A percentile compares a stretch with the other conserved stretches of the same genome.
These are phyloP conservation scores for Saccharomyces hybrid DNA, from an alignment of 1,139 yeast genomes.

Conservation along the genomic window DNA sequence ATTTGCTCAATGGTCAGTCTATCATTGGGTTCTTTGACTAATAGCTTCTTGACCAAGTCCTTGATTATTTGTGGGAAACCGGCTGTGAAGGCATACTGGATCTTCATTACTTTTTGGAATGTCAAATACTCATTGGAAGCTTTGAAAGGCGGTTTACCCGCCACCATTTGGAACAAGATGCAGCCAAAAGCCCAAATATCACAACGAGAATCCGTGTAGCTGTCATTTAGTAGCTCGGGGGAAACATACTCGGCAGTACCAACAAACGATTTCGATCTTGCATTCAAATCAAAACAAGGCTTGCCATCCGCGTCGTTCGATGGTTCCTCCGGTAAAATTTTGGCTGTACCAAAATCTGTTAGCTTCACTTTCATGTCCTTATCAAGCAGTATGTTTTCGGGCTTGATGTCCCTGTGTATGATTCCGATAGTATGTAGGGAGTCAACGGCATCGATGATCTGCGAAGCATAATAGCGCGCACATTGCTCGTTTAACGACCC, in stretches of 20 bases:
- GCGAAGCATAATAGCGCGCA: conserved; percentile 51
- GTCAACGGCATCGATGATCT: conserved; percentile 77
- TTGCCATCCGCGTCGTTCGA: conserved; percentile 37
- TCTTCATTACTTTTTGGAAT: conserved; percentile 78
- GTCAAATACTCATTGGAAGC: conserved; percentile 87
- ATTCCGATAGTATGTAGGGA: conserved; percentile 78
- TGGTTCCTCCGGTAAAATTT: conserved; percentile 44
- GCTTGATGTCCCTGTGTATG: conserved; percentile 86
- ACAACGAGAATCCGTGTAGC: conserved; percentile 74
- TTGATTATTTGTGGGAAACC: conserved; percentile 63
- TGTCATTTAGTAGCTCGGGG: conserved; percentile 79
- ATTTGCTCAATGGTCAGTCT: conserved; percentile 64
- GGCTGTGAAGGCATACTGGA: conserved; percentile 72
- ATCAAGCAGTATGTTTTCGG: conserved; percentile 80
- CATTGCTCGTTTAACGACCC: conserved; percentile 49
- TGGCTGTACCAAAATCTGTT: conserved; percentile 96
- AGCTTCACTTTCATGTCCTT: conserved; percentile 70
- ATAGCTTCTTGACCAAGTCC: conserved; percentile 57
- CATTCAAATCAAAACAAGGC: conserved; percentile 40
- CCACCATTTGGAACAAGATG: conserved; percentile 79
- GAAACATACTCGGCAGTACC: conserved; percentile 72
- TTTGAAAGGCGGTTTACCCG: conserved; percentile 90
- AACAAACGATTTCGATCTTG: conserved; percentile 70
- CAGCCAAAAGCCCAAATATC: conserved; percentile 97
- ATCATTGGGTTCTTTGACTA: conserved; percentile 57